Evolutionary conservation across 257 asterid species (phyloP).

Genomic region (Ilex aquifolium): DNA sequence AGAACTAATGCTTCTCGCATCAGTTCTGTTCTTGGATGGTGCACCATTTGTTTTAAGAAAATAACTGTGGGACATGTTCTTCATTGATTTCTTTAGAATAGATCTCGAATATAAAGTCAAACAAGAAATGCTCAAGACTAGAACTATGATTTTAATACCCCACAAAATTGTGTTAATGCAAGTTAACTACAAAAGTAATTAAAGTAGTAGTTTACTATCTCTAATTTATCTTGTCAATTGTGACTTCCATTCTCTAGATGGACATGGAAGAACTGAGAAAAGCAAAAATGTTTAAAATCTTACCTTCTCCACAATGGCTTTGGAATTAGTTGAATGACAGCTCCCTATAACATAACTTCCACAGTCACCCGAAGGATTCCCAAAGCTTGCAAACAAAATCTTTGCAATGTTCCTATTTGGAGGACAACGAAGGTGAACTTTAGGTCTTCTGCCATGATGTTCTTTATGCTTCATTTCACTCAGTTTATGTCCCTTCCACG

Average conservation of each 20-base stretch:
- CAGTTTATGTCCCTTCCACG: slow-evolving; percentile 14
- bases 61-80: no score
- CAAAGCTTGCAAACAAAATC: slow-evolving; percentile 39
- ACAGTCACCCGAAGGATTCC: slow-evolving; percentile 46
- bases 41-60: no score
- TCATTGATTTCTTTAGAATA: no score
- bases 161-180: no score
- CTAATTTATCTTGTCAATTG: background rate
- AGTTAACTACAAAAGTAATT: background rate
- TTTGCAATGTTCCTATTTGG: slow-evolving; percentile 17
- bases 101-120: no score
- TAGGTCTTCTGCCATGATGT: slow-evolving; percentile 22
- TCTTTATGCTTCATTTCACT: slow-evolving; percentile 10
- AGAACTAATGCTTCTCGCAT: no score
- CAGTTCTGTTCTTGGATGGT: no score
- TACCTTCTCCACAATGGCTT: slow-evolving; percentile 47
- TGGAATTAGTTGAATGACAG: slow-evolving; percentile 53
- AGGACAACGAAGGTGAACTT: slow-evolving; percentile 44
- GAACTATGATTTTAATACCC: no score
- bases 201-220: background rate
- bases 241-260: background rate
- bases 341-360: slow-evolving; percentile 31
- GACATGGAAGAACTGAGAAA: background rate
- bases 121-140: no score
- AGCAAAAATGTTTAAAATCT: background rate